Base-by-base conservation (phyloP, 371 early-diverging fungal genomes). In the Mucor irregularis region DNA sequence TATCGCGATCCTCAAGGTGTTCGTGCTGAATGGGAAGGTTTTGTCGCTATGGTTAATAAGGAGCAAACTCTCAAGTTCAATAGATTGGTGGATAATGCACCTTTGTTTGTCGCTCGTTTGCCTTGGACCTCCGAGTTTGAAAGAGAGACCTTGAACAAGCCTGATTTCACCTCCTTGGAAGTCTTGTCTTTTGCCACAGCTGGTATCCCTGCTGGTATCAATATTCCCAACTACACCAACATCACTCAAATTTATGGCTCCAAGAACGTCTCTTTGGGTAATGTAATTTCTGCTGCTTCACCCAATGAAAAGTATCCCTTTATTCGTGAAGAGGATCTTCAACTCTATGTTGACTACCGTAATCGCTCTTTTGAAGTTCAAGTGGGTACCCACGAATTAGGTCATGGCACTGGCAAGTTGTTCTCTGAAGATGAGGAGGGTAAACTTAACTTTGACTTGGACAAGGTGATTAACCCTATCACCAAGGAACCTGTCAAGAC, bases 1-100 rank as follows among this genome's bases (percentile, higher is more conserved):
- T 86, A 84, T 57, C 73, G 76, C 21, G 85, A 84, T 61, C 87
- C 87, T 21, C 81, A 82, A 24, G 87, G 84, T 31, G 76, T 83
- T 5, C 77, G 87, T 42, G 87, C 83, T 35, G 87, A 84, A 57
- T 87, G 84, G 83, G 83, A 83, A 60, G 87, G 85, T 0, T 87
- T 85, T 53, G 82, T 85, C 16, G 80, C 84, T 2, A 79, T 84
- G 62, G 84, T 85, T 28, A 87, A 87, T 73, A 74, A 85, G 62
- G 83, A 82, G 48, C 75, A 73, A 63, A 85, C 83, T 0, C 51
- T 58, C 14, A 83, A 83, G 50, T 87, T 85, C 51, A 74, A 70
- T 21, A 61, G 64, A 10, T 61, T 87, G 13, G 85, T 87, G 17
- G 64, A 79, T 39, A 56, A 61, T 24, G 85, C 85, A 5, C 71